phyloP scores from a whole-genome alignment of 768 basidiomycete species.

The Cyclocybe aegerita region DNA sequence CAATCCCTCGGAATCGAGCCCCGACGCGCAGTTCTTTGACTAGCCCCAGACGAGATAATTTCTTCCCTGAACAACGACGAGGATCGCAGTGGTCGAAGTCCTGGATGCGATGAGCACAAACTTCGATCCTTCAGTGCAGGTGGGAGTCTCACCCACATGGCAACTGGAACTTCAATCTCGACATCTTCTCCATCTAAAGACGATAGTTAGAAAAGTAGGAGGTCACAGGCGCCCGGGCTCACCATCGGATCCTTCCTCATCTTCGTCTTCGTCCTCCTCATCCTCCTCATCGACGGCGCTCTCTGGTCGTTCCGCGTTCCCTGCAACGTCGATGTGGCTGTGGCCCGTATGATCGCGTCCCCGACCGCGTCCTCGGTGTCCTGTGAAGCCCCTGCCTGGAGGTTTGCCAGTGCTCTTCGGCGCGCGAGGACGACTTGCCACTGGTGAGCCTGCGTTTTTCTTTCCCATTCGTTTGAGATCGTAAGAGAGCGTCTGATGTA shows the following conservation, averaged over 20 bases:
- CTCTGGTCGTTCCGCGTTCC: conserved; percentile 48
- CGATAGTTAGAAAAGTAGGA: not conserved
- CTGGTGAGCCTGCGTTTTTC: conserved; percentile 33
- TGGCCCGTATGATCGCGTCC: conserved; percentile 24
- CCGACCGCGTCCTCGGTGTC: conserved; percentile 37
- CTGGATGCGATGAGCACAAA: conserved; percentile 37
- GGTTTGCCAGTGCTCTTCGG: conserved; percentile 32
- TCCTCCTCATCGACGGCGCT: conserved; percentile 53
- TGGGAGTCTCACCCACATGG: conserved; percentile 87
- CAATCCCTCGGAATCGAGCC: conserved; percentile 84
- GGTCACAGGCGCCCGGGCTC: not conserved
- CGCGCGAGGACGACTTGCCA: conserved; percentile 14
- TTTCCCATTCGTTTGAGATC: conserved; percentile 31
- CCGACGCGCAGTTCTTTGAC: conserved; percentile 85
- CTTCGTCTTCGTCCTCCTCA: conserved; percentile 26
- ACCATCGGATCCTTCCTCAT: conserved; percentile 11
- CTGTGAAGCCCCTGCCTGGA: conserved; percentile 27
- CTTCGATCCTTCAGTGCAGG: not conserved
- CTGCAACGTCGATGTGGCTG: conserved; percentile 12
- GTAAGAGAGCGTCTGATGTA: too few relatives aligned
- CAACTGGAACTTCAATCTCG: conserved; percentile 71
- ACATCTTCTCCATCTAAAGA: conserved; percentile 23
- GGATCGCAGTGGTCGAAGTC: conserved; percentile 99
- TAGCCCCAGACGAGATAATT: conserved; percentile 80
- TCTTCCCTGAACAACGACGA: conserved; percentile 79